These are phyloP conservation scores for Euptelea pleiosperma DNA, from an alignment of 164 flowering plant genomes.

Conservation along the genomic window DNA sequence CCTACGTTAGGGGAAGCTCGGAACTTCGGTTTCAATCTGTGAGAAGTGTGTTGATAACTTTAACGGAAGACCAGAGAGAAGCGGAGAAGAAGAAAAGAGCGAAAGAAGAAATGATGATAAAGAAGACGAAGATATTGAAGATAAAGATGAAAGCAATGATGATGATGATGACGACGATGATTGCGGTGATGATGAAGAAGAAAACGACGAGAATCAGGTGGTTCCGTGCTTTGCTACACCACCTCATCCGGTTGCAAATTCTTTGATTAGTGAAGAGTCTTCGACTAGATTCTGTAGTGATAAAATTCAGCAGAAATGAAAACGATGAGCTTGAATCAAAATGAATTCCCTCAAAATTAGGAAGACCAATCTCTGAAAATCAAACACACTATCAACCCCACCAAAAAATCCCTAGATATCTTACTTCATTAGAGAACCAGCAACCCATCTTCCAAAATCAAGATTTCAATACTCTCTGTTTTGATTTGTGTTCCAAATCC, in stretches of 20 bases:
- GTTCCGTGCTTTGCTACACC: slow-evolving; percentile 37
- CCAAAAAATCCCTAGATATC: too few species aligned
- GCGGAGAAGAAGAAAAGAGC: background rate
- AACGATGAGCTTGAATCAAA: too few species aligned
- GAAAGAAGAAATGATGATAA: slow-evolving; percentile 13
- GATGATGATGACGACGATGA: slow-evolving; percentile 8
- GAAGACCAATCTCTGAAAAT: too few species aligned
- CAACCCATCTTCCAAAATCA: too few species aligned
- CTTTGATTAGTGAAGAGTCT: slow-evolving; percentile 25
- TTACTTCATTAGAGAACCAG: too few species aligned
- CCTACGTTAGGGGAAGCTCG: slow-evolving; percentile 65
- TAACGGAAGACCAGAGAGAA: background rate
- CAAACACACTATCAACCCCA: too few species aligned
- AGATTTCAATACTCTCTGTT: too few species aligned
- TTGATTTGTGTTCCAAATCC: too few species aligned
- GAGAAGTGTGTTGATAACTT: slow-evolving; percentile 24
- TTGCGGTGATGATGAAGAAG: slow-evolving; percentile 15
- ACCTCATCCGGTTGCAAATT: slow-evolving; percentile 27
- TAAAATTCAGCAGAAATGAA: too few species aligned
- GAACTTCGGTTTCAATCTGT: slow-evolving; percentile 50
- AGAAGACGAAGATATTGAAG: slow-evolving; percentile 5
- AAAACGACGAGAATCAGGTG: slow-evolving; percentile 38
- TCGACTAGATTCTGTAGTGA: slow-evolving; percentile 3
- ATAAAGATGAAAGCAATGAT: slow-evolving; percentile 14
- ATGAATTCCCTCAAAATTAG: too few species aligned